phyloP scores from a whole-genome alignment of 2,329 filamentous ascomycete species.

The Alternaria metachromatica region DNA sequence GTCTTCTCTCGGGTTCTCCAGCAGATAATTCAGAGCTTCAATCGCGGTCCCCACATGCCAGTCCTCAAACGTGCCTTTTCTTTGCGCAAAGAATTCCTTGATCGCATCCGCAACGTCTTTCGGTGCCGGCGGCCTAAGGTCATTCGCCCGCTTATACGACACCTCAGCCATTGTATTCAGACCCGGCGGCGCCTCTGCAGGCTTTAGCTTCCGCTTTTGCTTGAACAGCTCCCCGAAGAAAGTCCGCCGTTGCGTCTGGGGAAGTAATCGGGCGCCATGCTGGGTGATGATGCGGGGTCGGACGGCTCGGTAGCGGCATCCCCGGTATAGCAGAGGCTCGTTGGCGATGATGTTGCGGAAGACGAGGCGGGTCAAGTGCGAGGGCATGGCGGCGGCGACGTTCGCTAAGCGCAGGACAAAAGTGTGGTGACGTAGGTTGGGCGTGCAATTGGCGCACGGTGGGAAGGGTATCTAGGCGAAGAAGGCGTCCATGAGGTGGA shows the following conservation, averaged over 20 bases:
- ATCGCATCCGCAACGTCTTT: conserved; percentile 68
- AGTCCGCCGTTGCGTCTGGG: conserved; percentile 56
- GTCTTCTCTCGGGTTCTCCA: conserved; percentile 39
- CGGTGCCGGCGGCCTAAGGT: conserved; percentile 68
- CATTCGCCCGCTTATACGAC: conserved; percentile 66
- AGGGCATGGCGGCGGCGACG: conserved; percentile 57
- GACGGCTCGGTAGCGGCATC: conserved; percentile 49
- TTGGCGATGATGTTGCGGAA: conserved; percentile 64
- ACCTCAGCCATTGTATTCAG: conserved; percentile 75
- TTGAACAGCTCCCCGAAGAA: conserved; percentile 72
- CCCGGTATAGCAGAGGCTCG: conserved; percentile 55
- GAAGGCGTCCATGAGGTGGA: conserved; percentile 20
- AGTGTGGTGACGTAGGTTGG: conserved; percentile 6
- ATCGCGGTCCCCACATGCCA: conserved; percentile 62
- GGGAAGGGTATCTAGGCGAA: neutral
- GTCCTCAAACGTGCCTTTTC: conserved; percentile 33
- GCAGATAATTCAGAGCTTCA: conserved; percentile 67
- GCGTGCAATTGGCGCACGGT: conserved; percentile 17
- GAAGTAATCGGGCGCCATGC: conserved; percentile 26
- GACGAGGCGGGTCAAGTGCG: conserved; percentile 66
- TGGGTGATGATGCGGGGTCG: conserved; percentile 25
- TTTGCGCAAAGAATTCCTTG: conserved; percentile 35
- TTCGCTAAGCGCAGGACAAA: conserved; percentile 6
- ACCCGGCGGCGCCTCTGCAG: conserved; percentile 71
- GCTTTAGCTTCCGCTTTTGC: conserved; percentile 63